A percentile compares a stretch with the other conserved stretches of the same genome.
Conservation (phyloP, 192 early-diverging fungal genomes). For the Fimicolochytrium jonesii region DNA sequence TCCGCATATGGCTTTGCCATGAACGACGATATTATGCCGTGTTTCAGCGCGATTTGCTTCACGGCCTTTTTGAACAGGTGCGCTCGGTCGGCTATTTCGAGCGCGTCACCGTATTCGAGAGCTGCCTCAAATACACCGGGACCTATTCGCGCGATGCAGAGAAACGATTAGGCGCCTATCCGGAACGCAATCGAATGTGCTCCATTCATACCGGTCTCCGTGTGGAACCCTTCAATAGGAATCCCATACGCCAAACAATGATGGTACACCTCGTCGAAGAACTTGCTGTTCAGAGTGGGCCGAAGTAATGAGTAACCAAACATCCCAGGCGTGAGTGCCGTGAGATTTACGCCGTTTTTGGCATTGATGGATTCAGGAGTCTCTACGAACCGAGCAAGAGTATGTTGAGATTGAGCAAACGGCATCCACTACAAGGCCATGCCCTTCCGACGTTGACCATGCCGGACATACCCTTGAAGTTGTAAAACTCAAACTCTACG, state of each 20-base stretch:
- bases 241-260: slow-evolving; percentile 50
- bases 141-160: too few relatives aligned
- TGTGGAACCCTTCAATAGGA: slow-evolving; percentile 72
- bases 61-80: slow-evolving; percentile 71
- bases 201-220: slow-evolving; percentile 68
- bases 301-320: slow-evolving; percentile 75
- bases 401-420: neutral
- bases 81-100: slow-evolving; percentile 65
- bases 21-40: slow-evolving; percentile 71
- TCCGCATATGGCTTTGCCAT: slow-evolving; percentile 78
- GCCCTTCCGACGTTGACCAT: too few relatives aligned
- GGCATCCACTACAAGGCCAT: neutral
- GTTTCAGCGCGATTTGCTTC: slow-evolving; percentile 67
- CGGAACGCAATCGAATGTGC: too few relatives aligned
- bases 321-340: slow-evolving; percentile 72
- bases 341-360: slow-evolving; percentile 55
- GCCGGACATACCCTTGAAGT: slow-evolving; percentile 61
- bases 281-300: slow-evolving; percentile 61
- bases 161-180: too few relatives aligned
- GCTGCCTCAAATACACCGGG: slow-evolving; percentile 83
- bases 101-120: slow-evolving; percentile 55
- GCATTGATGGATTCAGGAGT: slow-evolving; percentile 58
- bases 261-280: slow-evolving; percentile 68
- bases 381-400: slow-evolving; percentile 39
- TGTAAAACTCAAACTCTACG: slow-evolving; percentile 74